These are phyloP conservation scores for Chlorella sp. DNA, from an alignment of 139 green algal genomes.

Conservation along the genomic window DNA sequence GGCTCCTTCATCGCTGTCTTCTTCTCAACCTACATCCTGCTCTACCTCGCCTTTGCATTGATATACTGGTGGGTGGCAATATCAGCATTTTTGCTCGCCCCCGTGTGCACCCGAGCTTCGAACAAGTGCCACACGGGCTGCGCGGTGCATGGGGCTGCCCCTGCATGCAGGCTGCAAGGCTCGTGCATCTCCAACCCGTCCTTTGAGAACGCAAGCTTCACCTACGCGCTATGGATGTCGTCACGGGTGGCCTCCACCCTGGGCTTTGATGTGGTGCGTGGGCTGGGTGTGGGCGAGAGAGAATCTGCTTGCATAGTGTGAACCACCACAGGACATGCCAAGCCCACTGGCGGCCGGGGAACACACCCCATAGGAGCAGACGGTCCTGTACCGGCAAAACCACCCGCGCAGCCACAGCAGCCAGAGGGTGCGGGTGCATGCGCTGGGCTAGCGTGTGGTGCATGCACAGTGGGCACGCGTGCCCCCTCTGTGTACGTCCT, in stretches of 20 bases:
- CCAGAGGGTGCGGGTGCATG: too few relatives aligned
- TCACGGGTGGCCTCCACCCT: conserved; percentile 45
- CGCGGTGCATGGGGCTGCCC: neutral
- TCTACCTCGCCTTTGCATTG: conserved; percentile 11
- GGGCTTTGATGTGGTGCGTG: conserved; percentile 28
- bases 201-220: neutral
- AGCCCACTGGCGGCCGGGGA: neutral
- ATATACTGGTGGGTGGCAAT: conserved; percentile 9
- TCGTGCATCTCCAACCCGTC: neutral
- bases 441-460: too few relatives aligned
- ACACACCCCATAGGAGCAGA: neutral
- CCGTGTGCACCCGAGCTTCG: neutral
- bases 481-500: too few relatives aligned
- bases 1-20: conserved; percentile 35
- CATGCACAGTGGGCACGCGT: too few relatives aligned
- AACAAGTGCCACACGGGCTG: neutral
- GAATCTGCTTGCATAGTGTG: neutral
- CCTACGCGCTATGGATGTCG: conserved; percentile 43
- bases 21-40: conserved; percentile 11
- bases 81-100: neutral
- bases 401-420: neutral
- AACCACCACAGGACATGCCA: neutral
- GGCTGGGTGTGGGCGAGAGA: neutral
- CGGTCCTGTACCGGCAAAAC: too few relatives aligned
- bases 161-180: neutral